These are phyloP conservation scores for Phytophthora colocasiae DNA, from an alignment of 352 stramenopile genomes.

Conservation along the genomic window DNA sequence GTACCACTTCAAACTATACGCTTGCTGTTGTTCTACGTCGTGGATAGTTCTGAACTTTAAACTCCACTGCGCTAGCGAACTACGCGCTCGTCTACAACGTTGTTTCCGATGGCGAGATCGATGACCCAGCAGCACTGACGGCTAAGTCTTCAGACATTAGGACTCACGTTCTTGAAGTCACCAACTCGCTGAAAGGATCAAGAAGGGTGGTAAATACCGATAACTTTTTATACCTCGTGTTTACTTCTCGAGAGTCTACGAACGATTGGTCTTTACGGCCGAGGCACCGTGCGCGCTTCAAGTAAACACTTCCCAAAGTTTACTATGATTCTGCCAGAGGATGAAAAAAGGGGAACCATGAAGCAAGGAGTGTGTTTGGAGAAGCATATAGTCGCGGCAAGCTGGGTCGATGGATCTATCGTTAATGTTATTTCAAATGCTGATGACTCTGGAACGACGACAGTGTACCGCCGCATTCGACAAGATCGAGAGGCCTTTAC, in stretches of 20 bases:
- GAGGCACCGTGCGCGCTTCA: neutral
- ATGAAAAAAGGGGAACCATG: conserved; percentile 3
- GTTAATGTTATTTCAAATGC: conserved; percentile 36
- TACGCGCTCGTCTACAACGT: neutral
- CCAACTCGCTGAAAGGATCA: neutral
- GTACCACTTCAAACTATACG: conserved; percentile 14
- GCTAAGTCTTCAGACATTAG: neutral
- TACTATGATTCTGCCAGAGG: neutral
- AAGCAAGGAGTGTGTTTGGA: conserved; percentile 22
- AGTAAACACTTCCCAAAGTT: conserved; percentile 32
- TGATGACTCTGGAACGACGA: conserved; percentile 19
- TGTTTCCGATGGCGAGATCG: neutral
- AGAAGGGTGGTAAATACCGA: conserved; percentile 29
- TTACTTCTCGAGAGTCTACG: neutral
- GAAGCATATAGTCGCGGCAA: conserved; percentile 31
- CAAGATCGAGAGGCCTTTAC: conserved; percentile 7
- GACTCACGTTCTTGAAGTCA: conserved; percentile 1
- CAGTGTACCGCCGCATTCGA: conserved; percentile 22
- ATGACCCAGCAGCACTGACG: neutral
- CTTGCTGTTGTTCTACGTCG: conserved; percentile 1
- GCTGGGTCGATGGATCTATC: neutral
- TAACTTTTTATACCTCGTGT: neutral
- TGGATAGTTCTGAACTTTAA: conserved; percentile 5
- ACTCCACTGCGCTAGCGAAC: conserved; percentile 6
- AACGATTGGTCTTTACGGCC: neutral